Conservation (phyloP, 345 rosid species). For the Lumnitzera racemosa region DNA sequence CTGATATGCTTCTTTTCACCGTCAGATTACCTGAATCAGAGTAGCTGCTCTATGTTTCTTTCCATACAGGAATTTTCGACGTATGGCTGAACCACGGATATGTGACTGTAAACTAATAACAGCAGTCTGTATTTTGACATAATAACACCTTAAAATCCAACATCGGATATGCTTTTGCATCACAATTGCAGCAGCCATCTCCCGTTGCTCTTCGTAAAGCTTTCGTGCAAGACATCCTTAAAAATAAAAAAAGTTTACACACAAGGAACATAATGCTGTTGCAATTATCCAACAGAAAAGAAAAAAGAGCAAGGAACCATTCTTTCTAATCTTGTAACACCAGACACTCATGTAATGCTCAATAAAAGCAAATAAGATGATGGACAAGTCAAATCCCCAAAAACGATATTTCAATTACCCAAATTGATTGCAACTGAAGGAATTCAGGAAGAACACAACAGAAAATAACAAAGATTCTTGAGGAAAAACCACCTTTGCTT, state of each 20-base stretch:
- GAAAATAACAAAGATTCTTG: too few species aligned
- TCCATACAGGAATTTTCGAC: slow-evolving; percentile 38
- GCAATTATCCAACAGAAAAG: too few species aligned
- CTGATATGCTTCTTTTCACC: background rate
- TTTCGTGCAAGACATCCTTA: slow-evolving; percentile 76
- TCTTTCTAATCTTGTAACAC: too few species aligned
- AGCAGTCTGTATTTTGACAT: slow-evolving; percentile 43
- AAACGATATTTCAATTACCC: too few species aligned
- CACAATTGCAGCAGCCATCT: slow-evolving; percentile 58
- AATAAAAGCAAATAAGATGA: too few species aligned
- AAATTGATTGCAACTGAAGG: too few species aligned
- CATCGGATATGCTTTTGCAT: slow-evolving; percentile 62
- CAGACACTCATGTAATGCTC: too few species aligned
- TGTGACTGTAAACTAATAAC: slow-evolving; percentile 54
- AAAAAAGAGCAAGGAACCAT: too few species aligned
- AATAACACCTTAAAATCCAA: slow-evolving; percentile 49
- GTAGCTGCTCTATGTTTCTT: slow-evolving; percentile 69
- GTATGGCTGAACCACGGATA: slow-evolving; percentile 57
- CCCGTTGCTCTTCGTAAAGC: slow-evolving; percentile 45
- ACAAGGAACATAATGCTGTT: background rate
- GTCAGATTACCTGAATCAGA: slow-evolving; percentile 58
- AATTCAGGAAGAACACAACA: too few species aligned
- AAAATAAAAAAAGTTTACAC: slow-evolving; percentile 6
- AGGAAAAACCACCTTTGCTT: too few species aligned
- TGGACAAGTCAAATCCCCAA: too few species aligned